Conservation (phyloP, 2,329 filamentous ascomycete species). For the Phaeosphaeria sp. region DNA sequence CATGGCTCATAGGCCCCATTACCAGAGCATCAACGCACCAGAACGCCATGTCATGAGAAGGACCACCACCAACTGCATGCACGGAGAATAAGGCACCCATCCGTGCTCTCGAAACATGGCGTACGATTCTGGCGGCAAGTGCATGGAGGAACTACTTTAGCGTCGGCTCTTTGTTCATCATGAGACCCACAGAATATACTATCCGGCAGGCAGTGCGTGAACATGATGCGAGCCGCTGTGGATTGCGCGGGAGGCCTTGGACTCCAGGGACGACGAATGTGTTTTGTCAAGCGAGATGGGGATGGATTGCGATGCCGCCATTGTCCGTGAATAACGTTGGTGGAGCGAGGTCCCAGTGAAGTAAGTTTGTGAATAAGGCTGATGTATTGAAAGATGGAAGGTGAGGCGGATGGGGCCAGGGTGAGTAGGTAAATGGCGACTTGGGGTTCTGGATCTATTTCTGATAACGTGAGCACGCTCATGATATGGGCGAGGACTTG, state of each 20-base stretch:
- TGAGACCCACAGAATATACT: too few species aligned
- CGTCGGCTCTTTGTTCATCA: not conserved
- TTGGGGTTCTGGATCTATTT: too few species aligned
- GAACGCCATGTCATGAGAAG: too few species aligned
- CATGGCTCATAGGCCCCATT: not conserved
- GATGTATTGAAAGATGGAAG: not conserved
- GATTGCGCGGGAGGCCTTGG: not conserved
- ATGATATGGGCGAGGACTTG: too few species aligned
- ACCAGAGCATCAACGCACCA: too few species aligned
- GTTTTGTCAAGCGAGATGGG: not conserved
- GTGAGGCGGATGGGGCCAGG: too few species aligned
- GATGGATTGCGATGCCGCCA: constrained; percentile 1
- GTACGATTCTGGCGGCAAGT: not conserved
- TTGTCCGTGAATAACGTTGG: not conserved
- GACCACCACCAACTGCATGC: not conserved
- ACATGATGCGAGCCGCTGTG: not conserved
- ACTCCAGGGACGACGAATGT: not conserved
- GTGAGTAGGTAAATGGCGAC: too few species aligned
- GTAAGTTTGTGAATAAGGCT: not conserved
- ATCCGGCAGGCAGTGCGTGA: not conserved
- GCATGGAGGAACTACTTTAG: not conserved
- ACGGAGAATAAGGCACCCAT: not conserved
- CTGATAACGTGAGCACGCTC: too few species aligned
- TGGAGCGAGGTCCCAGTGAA: not conserved
- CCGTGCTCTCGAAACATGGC: not conserved